Percentiles rank a stretch among this genome's conserved stretches.
phyloP scores from a whole-genome alignment of 2,329 filamentous ascomycete species.

The Aspergillus persii region DNA sequence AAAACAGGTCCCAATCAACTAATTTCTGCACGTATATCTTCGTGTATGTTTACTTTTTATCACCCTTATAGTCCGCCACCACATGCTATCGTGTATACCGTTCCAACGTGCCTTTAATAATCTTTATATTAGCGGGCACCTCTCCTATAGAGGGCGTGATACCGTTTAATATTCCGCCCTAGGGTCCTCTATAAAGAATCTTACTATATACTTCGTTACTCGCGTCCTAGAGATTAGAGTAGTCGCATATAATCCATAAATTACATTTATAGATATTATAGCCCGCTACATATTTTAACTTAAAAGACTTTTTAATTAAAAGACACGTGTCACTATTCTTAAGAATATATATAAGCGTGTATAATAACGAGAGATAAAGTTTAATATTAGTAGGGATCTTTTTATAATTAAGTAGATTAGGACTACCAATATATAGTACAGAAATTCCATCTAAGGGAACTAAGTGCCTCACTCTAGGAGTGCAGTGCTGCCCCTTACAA shows the following conservation, averaged over 20 bases:
- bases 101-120: constrained; percentile 17
- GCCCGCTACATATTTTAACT: neutral
- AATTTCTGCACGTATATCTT: constrained; percentile 11
- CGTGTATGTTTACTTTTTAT: constrained; percentile 14
- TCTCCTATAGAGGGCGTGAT: neutral
- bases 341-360: neutral
- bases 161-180: constrained; percentile 4
- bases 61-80: neutral
- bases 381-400: neutral
- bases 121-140: constrained; percentile 13
- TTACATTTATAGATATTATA: constrained; percentile 15
- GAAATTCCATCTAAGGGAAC: too few relatives aligned
- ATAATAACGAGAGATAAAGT: constrained; percentile 3
- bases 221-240: constrained; percentile 12
- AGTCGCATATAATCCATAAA: constrained; percentile 13
- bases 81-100: constrained; percentile 21
- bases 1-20: constrained; percentile 13
- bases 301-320: constrained; percentile 3
- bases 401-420: constrained; percentile 1
- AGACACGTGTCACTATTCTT: constrained; percentile 1
- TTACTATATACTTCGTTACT: constrained; percentile 6
- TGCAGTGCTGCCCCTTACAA: too few relatives aligned
- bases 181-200: constrained; percentile 13
- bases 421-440: constrained; percentile 10
- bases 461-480: too few relatives aligned